Conservation (phyloP, 345 rosid genomes). For the Melaleuca alternifolia region DNA sequence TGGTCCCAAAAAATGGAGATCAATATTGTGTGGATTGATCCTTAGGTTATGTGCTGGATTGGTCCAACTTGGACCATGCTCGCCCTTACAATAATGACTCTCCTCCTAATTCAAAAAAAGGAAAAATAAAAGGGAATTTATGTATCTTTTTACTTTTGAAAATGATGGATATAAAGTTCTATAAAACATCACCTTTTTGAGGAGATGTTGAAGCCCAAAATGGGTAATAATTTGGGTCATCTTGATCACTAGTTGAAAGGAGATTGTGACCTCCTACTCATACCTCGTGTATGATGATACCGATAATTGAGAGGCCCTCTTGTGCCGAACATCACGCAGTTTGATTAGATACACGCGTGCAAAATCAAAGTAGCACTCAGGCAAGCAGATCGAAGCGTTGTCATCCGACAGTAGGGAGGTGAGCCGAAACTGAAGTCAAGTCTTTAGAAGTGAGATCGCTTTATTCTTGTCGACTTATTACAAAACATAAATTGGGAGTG, state of each 20-base stretch:
- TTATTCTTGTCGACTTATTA: not conserved
- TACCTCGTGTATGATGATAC: not conserved
- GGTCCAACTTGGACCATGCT: too few species aligned
- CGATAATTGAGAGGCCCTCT: rapidly evolving
- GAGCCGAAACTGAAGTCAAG: not conserved
- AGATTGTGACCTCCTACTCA: rapidly evolving
- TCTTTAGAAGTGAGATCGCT: not conserved
- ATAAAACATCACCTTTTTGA: not conserved
- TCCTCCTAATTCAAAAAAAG: not conserved
- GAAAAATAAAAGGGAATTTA: not conserved
- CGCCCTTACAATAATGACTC: not conserved
- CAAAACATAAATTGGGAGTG: rapidly evolving
- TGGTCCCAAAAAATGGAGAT: too few species aligned
- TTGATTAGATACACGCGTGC: not conserved
- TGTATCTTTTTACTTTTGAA: not conserved
- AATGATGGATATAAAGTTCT: not conserved
- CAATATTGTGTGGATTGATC: too few species aligned
- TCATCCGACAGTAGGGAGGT: rapidly evolving
- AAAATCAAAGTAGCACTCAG: not conserved
- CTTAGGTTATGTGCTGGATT: too few species aligned
- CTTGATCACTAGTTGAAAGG: not conserved
- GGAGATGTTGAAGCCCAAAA: not conserved
- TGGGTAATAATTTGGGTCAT: not conserved
- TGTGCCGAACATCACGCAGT: rapidly evolving
- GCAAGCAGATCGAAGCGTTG: not conserved